A percentile compares a stretch with the other conserved stretches of the same genome.
Conservation (phyloP, 805 yeast genomes). For the Lachancea nothofagi region DNA sequence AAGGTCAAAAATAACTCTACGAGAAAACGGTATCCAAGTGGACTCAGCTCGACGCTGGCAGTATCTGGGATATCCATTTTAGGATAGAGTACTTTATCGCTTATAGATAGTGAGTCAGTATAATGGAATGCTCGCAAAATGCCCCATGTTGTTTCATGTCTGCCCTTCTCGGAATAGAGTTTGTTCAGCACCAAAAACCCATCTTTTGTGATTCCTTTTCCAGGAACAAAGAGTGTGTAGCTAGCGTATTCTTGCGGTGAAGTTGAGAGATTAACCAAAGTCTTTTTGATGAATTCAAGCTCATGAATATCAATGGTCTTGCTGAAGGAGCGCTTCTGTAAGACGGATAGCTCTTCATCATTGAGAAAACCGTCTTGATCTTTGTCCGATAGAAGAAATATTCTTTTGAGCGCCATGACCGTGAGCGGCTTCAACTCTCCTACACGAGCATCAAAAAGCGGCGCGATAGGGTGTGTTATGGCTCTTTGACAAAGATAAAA, state of each 20-base stretch:
- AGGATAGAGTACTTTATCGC: conserved; percentile 76
- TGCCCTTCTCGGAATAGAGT: conserved; percentile 80
- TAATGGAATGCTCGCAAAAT: conserved; percentile 82
- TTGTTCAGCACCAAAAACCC: conserved; percentile 78
- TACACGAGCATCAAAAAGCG: conserved; percentile 87
- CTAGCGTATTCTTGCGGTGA: conserved; percentile 31
- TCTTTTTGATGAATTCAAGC: conserved; percentile 39
- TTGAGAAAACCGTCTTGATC: conserved; percentile 85
- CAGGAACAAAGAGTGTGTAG: conserved; percentile 35
- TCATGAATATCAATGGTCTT: conserved; percentile 49
- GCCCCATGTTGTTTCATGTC: conserved; percentile 98
- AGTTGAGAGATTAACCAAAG: conserved; percentile 22
- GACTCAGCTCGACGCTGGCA: conserved; percentile 86
- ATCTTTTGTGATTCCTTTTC: conserved; percentile 56
- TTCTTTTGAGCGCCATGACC: conserved; percentile 65
- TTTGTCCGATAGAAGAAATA: conserved; percentile 78
- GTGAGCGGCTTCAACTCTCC: conserved; percentile 77
- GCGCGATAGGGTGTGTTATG: conserved; percentile 87
- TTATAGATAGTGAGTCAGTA: conserved; percentile 83
- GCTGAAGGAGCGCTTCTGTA: conserved; percentile 74
- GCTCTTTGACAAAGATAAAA: conserved; percentile 92
- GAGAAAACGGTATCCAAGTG: conserved; percentile 83
- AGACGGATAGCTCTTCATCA: conserved; percentile 59
- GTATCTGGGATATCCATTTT: conserved; percentile 64
- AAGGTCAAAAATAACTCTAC: conserved; percentile 84